These are phyloP conservation scores for Hypoxylon sp. DNA, from an alignment of 2,329 filamentous ascomycete species.

Conservation along the genomic window DNA sequence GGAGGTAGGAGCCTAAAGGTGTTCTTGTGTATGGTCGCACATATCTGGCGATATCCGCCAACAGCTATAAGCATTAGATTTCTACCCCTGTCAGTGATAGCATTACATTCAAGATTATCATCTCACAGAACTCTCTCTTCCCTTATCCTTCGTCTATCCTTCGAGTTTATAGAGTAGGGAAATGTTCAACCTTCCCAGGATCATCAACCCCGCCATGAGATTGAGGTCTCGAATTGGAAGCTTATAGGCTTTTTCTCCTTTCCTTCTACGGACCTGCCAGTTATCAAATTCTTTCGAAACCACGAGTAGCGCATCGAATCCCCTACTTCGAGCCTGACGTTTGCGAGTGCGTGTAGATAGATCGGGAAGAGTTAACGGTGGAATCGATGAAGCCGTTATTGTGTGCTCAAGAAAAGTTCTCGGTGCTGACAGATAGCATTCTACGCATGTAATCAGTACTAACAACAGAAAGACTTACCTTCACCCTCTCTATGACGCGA, in stretches of 20 bases:
- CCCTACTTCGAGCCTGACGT: not conserved
- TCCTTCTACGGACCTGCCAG: not conserved
- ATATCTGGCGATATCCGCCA: constrained; percentile 33
- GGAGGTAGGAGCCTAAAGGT: constrained; percentile 62
- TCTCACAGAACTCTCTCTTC: not conserved
- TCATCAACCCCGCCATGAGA: not conserved
- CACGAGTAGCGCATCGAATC: not conserved
- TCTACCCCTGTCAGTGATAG: constrained; percentile 19
- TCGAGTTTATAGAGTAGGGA: not conserved
- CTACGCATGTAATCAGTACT: not conserved
- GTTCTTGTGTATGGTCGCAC: constrained; percentile 32
- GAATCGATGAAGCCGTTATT: not conserved
- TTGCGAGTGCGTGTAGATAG: not conserved
- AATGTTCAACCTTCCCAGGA: not conserved
- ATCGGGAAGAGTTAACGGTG: not conserved
- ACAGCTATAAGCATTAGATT: constrained; percentile 45
- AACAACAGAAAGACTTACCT: not conserved
- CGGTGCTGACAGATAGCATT: not conserved
- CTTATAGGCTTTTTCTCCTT: not conserved
- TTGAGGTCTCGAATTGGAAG: not conserved
- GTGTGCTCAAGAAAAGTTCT: not conserved
- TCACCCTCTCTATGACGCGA: constrained; percentile 2
- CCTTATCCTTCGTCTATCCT: not conserved
- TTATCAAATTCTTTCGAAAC: not conserved
- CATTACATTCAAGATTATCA: constrained; percentile 16